phyloP scores from a whole-genome alignment of 2,329 filamentous ascomycete genomes.

The Fusarium algeriense region DNA sequence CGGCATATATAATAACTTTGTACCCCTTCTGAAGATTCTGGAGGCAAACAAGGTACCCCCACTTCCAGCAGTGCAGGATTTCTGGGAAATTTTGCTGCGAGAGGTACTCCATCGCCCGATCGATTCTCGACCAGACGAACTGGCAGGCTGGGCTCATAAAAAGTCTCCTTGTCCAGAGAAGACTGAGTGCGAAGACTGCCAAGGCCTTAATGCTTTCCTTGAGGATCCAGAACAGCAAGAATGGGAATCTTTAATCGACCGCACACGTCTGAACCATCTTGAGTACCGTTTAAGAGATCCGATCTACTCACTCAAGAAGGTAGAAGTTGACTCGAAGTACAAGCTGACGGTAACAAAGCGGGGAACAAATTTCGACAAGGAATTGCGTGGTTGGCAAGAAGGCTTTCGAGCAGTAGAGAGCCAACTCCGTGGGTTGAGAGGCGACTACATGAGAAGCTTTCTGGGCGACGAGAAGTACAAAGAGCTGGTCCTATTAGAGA shows the following conservation, averaged over 20 bases:
- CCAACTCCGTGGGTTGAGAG: neutral
- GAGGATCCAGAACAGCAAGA: neutral
- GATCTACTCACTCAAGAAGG: neutral
- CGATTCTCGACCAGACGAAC: neutral
- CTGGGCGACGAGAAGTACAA: slow-evolving; percentile 14
- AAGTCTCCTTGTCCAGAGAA: neutral
- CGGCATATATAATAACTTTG: neutral
- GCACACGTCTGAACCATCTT: neutral
- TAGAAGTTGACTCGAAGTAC: neutral
- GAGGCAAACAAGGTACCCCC: neutral
- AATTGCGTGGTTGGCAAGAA: neutral
- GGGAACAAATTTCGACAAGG: slow-evolving; percentile 1
- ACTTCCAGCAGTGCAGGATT: neutral
- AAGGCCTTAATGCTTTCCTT: slow-evolving; percentile 10
- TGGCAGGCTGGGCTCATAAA: slow-evolving; percentile 13
- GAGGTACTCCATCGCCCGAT: slow-evolving; percentile 1
- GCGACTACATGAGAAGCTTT: slow-evolving; percentile 2
- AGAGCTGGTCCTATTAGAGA: slow-evolving; percentile 3
- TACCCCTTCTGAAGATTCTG: neutral
- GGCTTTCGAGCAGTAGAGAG: neutral
- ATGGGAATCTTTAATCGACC: neutral
- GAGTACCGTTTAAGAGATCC: neutral
- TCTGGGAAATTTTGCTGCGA: slow-evolving; percentile 1
- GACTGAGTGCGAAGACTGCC: slow-evolving; percentile 2
- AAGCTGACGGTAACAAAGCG: slow-evolving; percentile 10